Conservation (phyloP, 1,139 yeast species). For the Saccharomyces hybrid region DNA sequence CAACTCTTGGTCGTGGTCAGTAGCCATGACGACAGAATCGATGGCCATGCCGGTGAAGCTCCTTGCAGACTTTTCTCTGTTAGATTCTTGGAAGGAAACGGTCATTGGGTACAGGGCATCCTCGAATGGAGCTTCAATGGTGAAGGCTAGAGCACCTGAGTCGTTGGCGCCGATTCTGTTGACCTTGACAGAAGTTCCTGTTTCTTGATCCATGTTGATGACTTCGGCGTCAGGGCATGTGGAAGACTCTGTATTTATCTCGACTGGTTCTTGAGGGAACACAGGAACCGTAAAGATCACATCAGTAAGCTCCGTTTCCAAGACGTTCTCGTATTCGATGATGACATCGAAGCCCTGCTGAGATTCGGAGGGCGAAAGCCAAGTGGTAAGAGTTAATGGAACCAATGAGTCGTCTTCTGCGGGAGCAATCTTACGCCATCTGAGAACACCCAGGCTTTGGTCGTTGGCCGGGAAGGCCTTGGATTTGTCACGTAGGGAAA, state of each 20-base stretch:
- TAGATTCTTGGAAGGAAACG: constrained; percentile 35
- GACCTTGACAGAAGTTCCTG: constrained; percentile 52
- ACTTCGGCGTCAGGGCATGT: constrained; percentile 42
- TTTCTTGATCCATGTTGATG: constrained; percentile 44
- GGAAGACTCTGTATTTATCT: constrained; percentile 39
- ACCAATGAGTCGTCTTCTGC: constrained; percentile 49
- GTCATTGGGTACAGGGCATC: constrained; percentile 87
- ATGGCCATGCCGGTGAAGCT: constrained; percentile 3
- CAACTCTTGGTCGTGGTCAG: constrained; percentile 1
- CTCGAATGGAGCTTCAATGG: constrained; percentile 68
- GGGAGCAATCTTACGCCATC: constrained; percentile 74
- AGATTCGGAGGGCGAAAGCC: constrained; percentile 61
- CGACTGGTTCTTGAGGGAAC: constrained; percentile 44
- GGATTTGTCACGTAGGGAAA: constrained; percentile 67
- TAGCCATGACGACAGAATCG: not conserved
- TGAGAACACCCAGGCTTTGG: constrained; percentile 79
- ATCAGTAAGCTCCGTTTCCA: constrained; percentile 37
- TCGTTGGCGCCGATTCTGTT: constrained; percentile 37
- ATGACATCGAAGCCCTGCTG: constrained; percentile 63
- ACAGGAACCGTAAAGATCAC: constrained; percentile 63
- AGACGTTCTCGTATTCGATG: constrained; percentile 71
- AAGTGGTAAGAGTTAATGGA: constrained; percentile 74
- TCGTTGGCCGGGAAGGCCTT: constrained; percentile 89
- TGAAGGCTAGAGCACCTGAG: constrained; percentile 73
- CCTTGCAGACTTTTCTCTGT: not conserved